phyloP scores from a whole-genome alignment of 208 protist genomes.

The Perkinsela sp. region DNA sequence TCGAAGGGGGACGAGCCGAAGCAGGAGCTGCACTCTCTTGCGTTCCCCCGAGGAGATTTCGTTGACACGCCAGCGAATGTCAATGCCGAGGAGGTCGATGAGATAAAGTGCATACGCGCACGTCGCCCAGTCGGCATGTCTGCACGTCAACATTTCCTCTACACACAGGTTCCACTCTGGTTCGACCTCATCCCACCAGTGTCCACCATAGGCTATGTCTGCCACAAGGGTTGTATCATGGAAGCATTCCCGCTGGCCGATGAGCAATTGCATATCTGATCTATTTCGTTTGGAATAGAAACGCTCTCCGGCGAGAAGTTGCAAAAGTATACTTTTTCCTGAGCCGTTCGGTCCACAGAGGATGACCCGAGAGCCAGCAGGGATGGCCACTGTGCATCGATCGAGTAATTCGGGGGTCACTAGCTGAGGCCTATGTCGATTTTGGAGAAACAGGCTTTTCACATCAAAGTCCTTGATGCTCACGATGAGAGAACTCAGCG shows the following conservation, averaged over 20 bases:
- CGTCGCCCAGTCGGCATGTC: slow-evolving; percentile 1
- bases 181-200: slow-evolving; percentile 25
- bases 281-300: slow-evolving; percentile 22
- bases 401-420: background rate
- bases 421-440: background rate
- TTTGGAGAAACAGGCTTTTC: background rate
- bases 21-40: slow-evolving; percentile 53
- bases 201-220: slow-evolving; percentile 19
- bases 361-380: slow-evolving; percentile 20
- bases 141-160: slow-evolving; percentile 12
- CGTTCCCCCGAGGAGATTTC: slow-evolving; percentile 42
- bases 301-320: slow-evolving; percentile 56
- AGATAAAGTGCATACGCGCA: slow-evolving; percentile 18
- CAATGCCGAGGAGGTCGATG: slow-evolving; percentile 20
- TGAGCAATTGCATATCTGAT: slow-evolving; percentile 11
- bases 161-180: slow-evolving; percentile 37
- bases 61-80: slow-evolving; percentile 45
- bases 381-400: background rate
- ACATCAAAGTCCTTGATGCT: background rate
- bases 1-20: slow-evolving; percentile 21
- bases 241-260: slow-evolving; percentile 25
- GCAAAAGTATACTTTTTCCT: slow-evolving; percentile 72
- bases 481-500: background rate
- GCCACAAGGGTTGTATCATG: slow-evolving; percentile 28
- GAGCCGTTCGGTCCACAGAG: slow-evolving; percentile 75